Conservation (phyloP, 2,329 filamentous ascomycete genomes). For the Ophiostoma ips region DNA sequence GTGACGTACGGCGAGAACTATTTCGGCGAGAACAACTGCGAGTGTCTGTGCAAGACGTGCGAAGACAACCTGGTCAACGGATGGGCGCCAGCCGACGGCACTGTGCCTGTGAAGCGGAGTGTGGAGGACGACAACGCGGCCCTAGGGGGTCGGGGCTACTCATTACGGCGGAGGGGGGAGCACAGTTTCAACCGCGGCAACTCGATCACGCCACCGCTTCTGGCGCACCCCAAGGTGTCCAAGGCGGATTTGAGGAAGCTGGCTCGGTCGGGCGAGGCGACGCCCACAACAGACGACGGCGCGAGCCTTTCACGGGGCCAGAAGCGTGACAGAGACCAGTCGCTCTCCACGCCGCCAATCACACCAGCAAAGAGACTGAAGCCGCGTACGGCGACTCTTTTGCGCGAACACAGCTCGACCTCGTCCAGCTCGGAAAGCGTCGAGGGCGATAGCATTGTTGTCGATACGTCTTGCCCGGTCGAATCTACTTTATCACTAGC, state of each 20-base stretch:
- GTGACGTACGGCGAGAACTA: conserved; percentile 94
- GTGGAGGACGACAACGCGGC: conserved; percentile 37
- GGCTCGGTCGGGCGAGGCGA: neutral
- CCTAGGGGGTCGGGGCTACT: conserved; percentile 38
- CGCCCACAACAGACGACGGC: neutral
- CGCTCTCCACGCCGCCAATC: conserved; percentile 38
- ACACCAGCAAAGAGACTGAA: conserved; percentile 41
- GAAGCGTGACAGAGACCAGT: conserved; percentile 27
- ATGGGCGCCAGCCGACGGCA: conserved; percentile 49
- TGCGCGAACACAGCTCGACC: conserved; percentile 21
- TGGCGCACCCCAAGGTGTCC: conserved; percentile 36
- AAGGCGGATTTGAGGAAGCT: conserved; percentile 21
- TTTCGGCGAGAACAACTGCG: conserved; percentile 88
- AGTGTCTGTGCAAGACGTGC: conserved; percentile 83
- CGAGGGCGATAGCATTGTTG: neutral
- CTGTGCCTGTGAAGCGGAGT: conserved; percentile 34
- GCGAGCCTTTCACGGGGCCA: conserved; percentile 10
- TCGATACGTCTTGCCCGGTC: neutral
- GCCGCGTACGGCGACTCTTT: conserved; percentile 12
- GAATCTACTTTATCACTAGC: neutral
- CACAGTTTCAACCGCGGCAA: conserved; percentile 28
- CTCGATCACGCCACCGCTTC: conserved; percentile 44
- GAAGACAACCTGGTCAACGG: conserved; percentile 65
- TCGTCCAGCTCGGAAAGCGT: conserved; percentile 8
- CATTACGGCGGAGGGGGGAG: conserved; percentile 40